A percentile compares a stretch with the other conserved stretches of the same genome.
These are phyloP conservation scores for Actinomortierella ambigua DNA, from an alignment of 371 early-diverging fungal species.

Conservation along the genomic window DNA sequence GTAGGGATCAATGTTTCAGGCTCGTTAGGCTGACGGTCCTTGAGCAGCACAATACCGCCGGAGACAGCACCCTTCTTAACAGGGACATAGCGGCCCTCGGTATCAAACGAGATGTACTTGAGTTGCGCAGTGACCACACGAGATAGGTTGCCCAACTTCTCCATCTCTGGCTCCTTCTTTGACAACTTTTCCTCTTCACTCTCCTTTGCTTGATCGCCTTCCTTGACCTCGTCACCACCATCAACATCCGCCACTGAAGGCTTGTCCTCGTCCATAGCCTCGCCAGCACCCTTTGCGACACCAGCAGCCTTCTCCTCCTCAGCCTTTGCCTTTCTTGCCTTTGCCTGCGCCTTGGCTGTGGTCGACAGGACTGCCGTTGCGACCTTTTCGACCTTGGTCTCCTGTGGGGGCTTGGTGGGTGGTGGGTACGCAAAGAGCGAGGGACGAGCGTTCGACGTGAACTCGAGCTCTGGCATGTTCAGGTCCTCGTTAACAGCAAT, in stretches of 20 bases:
- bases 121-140: conserved; percentile 91
- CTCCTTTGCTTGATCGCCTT: conserved; percentile 51
- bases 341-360: conserved; percentile 90
- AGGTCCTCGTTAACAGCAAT: conserved; percentile 93
- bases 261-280: conserved; percentile 62
- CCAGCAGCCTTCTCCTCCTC: conserved; percentile 64
- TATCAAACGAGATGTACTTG: conserved; percentile 82
- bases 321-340: conserved; percentile 84
- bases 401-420: conserved; percentile 72
- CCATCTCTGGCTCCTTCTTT: conserved; percentile 74
- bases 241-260: conserved; percentile 44
- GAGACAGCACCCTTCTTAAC: conserved; percentile 76
- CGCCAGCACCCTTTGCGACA: conserved; percentile 10
- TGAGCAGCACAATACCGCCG: conserved; percentile 82
- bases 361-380: conserved; percentile 96
- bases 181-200: conserved; percentile 55
- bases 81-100: conserved; percentile 85
- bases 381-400: conserved; percentile 71
- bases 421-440: conserved; percentile 94
- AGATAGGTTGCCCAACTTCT: conserved; percentile 84
- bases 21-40: conserved; percentile 65
- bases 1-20: conserved; percentile 60
- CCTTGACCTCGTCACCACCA: conserved; percentile 10
- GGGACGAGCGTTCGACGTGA: conserved; percentile 83
- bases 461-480: conserved; percentile 86